A percentile compares a stretch with the other conserved stretches of the same genome.
These are phyloP conservation scores for Pseudozyma sp. DNA, from an alignment of 1,284 basidiomycete species.

Conservation along the genomic window DNA sequence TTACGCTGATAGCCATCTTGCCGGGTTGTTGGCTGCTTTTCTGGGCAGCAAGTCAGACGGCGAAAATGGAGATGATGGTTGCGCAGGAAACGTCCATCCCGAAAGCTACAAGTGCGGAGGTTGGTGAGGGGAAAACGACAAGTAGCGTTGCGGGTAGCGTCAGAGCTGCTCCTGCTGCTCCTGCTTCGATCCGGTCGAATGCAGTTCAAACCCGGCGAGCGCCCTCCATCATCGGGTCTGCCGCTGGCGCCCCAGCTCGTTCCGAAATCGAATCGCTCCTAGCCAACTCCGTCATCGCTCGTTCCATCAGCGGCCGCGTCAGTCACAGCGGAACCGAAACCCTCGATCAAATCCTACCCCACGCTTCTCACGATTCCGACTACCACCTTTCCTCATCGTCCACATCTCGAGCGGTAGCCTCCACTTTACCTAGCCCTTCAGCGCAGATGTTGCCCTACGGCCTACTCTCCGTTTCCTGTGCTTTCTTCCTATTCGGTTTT, in stretches of 20 bases:
- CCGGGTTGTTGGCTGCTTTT: conserved; percentile 61
- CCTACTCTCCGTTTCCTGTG: conserved; percentile 71
- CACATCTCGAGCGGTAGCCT: conserved; percentile 72
- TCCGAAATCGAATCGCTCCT: conserved; percentile 55
- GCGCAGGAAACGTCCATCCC: conserved; percentile 29
- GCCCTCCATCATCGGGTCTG: conserved; percentile 42
- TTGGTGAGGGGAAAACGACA: neutral
- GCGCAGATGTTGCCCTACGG: conserved; percentile 66
- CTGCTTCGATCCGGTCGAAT: conserved; percentile 19
- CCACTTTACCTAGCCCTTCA: conserved; percentile 76
- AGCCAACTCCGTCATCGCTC: conserved; percentile 40
- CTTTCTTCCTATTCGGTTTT: conserved; percentile 94
- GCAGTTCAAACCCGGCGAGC: conserved; percentile 37
- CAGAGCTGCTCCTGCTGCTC: conserved; percentile 3
- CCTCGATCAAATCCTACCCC: conserved; percentile 18
- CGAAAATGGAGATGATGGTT: conserved; percentile 61
- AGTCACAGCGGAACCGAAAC: conserved; percentile 14
- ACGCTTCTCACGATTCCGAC: conserved; percentile 60
- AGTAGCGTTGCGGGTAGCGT: conserved; percentile 20
- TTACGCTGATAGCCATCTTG: conserved; percentile 68
- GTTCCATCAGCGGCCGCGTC: conserved; percentile 21
- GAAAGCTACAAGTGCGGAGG: neutral
- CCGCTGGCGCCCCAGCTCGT: conserved; percentile 20
- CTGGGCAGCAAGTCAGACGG: conserved; percentile 57
- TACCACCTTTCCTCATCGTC: conserved; percentile 40